Percentiles rank a stretch among this genome's conserved stretches.
Evolutionary conservation across 306 rosid genomes (phyloP).

Genomic region (Citrullus colocynthis): DNA sequence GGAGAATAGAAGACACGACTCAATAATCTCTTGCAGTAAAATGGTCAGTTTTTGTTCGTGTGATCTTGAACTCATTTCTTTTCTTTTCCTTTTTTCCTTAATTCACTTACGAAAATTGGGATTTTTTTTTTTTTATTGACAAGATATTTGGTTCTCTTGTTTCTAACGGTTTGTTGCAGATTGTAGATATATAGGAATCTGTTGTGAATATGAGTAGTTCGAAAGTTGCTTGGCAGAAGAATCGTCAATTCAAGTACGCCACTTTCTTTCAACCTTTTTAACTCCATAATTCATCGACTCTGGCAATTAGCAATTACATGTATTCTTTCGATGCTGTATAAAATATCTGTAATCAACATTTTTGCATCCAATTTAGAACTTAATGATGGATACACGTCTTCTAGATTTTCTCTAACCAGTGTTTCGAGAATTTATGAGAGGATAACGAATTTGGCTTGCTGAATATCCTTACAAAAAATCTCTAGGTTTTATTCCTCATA

Average conservation of each 20-base stretch:
- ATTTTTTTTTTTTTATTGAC: neutral
- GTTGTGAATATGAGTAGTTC: neutral
- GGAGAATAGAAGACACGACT: slow-evolving; percentile 26
- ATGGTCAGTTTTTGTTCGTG: neutral
- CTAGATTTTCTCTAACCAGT: neutral
- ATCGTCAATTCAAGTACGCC: neutral
- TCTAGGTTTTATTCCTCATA: neutral
- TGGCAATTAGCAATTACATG: neutral
- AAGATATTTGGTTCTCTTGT: neutral
- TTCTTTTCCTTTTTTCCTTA: neutral
- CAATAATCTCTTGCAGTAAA: neutral
- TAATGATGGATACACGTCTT: neutral
- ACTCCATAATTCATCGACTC: neutral
- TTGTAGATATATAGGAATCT: neutral
- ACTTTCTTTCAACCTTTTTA: neutral
- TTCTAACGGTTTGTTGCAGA: neutral
- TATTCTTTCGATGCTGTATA: neutral
- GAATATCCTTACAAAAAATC: neutral
- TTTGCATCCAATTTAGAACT: neutral
- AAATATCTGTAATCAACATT: neutral
- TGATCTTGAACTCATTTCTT: neutral
- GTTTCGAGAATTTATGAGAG: neutral
- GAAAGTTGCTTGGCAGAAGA: neutral
- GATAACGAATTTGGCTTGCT: neutral
- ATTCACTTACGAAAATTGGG: neutral